Evolutionary conservation across 2,329 filamentous ascomycete species (phyloP).

Genomic region (Trichophyton equinum): DNA sequence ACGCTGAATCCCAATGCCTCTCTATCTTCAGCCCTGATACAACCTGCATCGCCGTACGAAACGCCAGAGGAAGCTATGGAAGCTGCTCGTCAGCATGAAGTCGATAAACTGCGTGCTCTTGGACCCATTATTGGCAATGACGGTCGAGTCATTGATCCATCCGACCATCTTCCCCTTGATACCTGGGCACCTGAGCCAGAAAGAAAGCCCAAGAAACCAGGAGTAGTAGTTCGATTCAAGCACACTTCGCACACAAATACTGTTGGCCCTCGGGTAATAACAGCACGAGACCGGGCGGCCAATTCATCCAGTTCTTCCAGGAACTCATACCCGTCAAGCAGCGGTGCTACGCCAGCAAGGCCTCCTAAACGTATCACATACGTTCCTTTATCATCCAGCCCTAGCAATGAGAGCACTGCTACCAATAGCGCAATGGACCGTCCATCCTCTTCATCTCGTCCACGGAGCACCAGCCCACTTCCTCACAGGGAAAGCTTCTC

Average conservation of each 20-base stretch:
- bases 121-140: conserved; percentile 52
- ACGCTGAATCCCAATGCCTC: conserved; percentile 41
- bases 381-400: conserved; percentile 5
- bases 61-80: conserved; percentile 30
- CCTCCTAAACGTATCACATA: conserved; percentile 10
- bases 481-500: conserved; percentile 1
- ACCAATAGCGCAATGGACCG: conserved; percentile 13
- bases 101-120: conserved; percentile 30
- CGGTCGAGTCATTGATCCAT: conserved; percentile 53
- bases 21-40: conserved; percentile 22
- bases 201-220: conserved; percentile 40
- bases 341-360: conserved; percentile 1
- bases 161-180: conserved; percentile 51
- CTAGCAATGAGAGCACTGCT: conserved; percentile 13
- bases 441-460: conserved; percentile 18
- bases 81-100: conserved; percentile 26
- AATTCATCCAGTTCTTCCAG: conserved; percentile 23
- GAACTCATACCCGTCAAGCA: conserved; percentile 11
- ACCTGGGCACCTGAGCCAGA: conserved; percentile 56
- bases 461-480: neutral
- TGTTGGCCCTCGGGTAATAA: conserved; percentile 15
- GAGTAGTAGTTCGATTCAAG: conserved; percentile 37
- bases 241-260: conserved; percentile 22
- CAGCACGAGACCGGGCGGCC: conserved; percentile 12
- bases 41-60: conserved; percentile 26